Evolutionary conservation across 495 filamentous ascomycete genomes (phyloP).

Genomic region (Gamarada debralockiae): DNA sequence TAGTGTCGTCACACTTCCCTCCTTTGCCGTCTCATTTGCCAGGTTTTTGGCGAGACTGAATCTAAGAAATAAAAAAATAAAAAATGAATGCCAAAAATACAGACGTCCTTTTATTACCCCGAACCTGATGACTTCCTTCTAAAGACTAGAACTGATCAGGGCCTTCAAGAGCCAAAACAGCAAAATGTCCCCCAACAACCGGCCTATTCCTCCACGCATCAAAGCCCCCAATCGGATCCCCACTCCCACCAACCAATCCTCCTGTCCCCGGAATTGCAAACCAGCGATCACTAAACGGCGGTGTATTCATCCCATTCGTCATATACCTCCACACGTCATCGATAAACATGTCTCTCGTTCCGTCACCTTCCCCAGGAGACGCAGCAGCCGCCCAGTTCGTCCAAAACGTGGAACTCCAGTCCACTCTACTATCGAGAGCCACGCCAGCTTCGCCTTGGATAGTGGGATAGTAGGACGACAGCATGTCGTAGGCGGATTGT

Average conservation of each 20-base stretch:
- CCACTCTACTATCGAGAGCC: slow-evolving; percentile 64
- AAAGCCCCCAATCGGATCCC: not conserved
- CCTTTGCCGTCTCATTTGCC: too few relatives aligned
- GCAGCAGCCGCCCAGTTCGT: slow-evolving; percentile 79
- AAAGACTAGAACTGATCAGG: too few relatives aligned
- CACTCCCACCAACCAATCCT: not conserved
- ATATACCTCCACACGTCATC: slow-evolving; percentile 38
- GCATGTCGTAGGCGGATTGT: slow-evolving; percentile 68
- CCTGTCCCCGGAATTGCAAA: slow-evolving; percentile 16
- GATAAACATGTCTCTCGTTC: slow-evolving; percentile 61
- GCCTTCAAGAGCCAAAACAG: slow-evolving; percentile 33
- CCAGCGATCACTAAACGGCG: slow-evolving; percentile 45
- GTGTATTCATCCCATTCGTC: slow-evolving; percentile 41
- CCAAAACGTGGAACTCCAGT: slow-evolving; percentile 63
- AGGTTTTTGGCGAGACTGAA: too few relatives aligned
- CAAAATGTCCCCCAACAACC: slow-evolving; percentile 54
- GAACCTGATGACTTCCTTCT: too few relatives aligned
- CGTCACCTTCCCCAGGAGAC: slow-evolving; percentile 22
- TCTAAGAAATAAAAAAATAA: too few relatives aligned
- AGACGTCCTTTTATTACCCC: too few relatives aligned
- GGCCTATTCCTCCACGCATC: slow-evolving; percentile 30
- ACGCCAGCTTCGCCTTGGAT: slow-evolving; percentile 71
- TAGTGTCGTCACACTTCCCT: too few relatives aligned
- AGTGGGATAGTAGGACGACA: slow-evolving; percentile 74
- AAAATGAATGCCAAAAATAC: too few relatives aligned